These are phyloP conservation scores for Pyrenula massariospora DNA, from an alignment of 495 filamentous ascomycete genomes.

Conservation along the genomic window DNA sequence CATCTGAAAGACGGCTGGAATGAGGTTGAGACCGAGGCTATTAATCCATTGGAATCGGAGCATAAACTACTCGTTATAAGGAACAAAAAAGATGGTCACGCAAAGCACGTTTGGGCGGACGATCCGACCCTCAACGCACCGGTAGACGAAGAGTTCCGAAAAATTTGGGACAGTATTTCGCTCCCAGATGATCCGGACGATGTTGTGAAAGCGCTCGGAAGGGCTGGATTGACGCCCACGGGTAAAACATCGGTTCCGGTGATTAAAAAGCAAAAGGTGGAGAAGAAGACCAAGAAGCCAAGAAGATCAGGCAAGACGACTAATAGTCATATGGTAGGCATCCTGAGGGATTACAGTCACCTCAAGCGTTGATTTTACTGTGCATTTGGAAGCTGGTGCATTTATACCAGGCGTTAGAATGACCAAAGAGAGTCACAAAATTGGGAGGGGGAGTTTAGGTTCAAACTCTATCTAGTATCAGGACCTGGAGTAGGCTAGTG, in stretches of 20 bases:
- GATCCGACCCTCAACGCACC: conserved; percentile 62
- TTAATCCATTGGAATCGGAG: conserved; percentile 64
- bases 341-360: conserved; percentile 76
- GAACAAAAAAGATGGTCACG: conserved; percentile 84
- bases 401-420: no score
- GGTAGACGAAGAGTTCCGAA: conserved; percentile 72
- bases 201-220: conserved; percentile 62
- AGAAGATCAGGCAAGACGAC: conserved; percentile 73
- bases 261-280: conserved; percentile 41
- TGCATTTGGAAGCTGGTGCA: no score
- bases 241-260: conserved; percentile 55
- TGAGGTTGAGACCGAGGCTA: conserved; percentile 55
- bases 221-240: conserved; percentile 63
- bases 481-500: no score
- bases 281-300: conserved; percentile 51
- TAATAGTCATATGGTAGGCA: conserved; percentile 83
- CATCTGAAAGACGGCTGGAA: conserved; percentile 94
- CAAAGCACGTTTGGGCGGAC: conserved; percentile 80
- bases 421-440: no score
- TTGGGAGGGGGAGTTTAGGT: no score
- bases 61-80: conserved; percentile 73
- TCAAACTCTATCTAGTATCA: no score
- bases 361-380: conserved; percentile 29
- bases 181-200: conserved; percentile 51
- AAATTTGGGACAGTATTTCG: conserved; percentile 70